These are phyloP conservation scores for Hemisphaericaspora subhashii DNA, from an alignment of 1,139 yeast genomes.

Conservation along the genomic window DNA sequence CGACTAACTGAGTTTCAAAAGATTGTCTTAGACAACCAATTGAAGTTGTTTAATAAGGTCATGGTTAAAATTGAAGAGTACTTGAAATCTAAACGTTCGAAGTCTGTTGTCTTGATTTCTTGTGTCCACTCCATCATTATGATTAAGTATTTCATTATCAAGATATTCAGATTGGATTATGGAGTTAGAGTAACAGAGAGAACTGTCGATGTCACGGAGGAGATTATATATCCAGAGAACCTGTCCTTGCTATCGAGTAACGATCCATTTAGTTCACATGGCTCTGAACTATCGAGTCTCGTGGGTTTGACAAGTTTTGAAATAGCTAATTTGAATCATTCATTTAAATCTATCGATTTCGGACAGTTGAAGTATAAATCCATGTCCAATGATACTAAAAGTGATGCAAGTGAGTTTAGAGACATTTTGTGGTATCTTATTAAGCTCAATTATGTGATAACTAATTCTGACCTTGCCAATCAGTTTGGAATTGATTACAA, in stretches of 20 bases:
- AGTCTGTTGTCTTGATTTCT: slow-evolving; percentile 25
- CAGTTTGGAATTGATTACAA: slow-evolving; percentile 17
- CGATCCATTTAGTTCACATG: slow-evolving; percentile 2
- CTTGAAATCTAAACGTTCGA: slow-evolving; percentile 14
- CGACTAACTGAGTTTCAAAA: slow-evolving; percentile 15
- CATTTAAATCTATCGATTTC: slow-evolving; percentile 27
- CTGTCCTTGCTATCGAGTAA: neutral
- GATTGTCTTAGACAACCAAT: slow-evolving; percentile 31
- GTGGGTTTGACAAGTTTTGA: slow-evolving; percentile 26
- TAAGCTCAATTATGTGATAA: slow-evolving; percentile 24
- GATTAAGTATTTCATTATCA: slow-evolving; percentile 29
- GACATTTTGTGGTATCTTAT: slow-evolving; percentile 34
- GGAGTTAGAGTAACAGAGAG: neutral
- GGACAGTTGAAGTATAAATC: slow-evolving; percentile 5
- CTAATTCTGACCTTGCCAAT: slow-evolving; percentile 19
- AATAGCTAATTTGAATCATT: slow-evolving; percentile 24
- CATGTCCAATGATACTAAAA: slow-evolving; percentile 6
- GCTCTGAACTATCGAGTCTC: slow-evolving; percentile 13
- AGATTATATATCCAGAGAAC: slow-evolving; percentile 15
- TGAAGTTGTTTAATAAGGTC: slow-evolving; percentile 31
- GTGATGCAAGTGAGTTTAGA: slow-evolving; percentile 32
- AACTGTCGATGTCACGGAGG: slow-evolving; percentile 16
- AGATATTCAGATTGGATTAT: neutral
- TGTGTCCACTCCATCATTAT: slow-evolving; percentile 33
- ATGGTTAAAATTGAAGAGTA: slow-evolving; percentile 20